Percentiles rank a stretch among this genome's conserved stretches.
These are phyloP conservation scores for Sporothrix brasiliensis DNA, from an alignment of 2,329 filamentous ascomycete species.

Conservation along the genomic window DNA sequence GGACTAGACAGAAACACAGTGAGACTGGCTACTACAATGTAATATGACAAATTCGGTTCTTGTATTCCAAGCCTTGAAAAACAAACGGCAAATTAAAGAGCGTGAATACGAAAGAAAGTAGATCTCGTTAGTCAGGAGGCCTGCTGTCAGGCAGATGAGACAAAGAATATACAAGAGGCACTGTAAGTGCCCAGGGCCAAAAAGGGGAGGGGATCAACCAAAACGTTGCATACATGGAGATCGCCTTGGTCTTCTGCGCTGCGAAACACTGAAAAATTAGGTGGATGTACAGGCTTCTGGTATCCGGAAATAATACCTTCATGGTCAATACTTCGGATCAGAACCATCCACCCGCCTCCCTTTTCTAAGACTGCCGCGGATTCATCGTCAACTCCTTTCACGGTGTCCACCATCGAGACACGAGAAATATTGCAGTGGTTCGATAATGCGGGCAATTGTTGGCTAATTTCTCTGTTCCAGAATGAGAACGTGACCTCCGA, in stretches of 20 bases:
- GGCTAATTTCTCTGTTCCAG: too few relatives aligned
- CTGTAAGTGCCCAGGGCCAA: not conserved
- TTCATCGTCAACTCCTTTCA: not conserved
- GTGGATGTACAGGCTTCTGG: not conserved
- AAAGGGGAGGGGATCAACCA: not conserved
- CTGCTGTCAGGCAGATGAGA: constrained; percentile 12
- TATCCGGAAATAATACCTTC: not conserved
- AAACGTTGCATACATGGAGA: not conserved
- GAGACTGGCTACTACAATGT: not conserved
- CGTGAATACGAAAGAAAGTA: not conserved
- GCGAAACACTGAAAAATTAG: too few relatives aligned
- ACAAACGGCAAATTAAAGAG: not conserved
- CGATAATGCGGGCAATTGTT: too few relatives aligned
- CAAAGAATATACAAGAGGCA: constrained; percentile 12
- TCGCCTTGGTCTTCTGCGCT: not conserved
- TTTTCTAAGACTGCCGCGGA: not conserved
- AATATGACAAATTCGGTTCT: not conserved
- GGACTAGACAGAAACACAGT: not conserved
- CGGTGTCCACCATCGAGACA: not conserved
- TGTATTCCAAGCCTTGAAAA: not conserved
- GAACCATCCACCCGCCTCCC: not conserved
- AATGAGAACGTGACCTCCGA: too few relatives aligned
- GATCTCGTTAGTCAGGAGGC: not conserved
- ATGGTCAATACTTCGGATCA: not conserved
- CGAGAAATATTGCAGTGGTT: too few relatives aligned